phyloP scores from a whole-genome alignment of 805 yeast species.

The Isabelozyma pseudorhagii region DNA sequence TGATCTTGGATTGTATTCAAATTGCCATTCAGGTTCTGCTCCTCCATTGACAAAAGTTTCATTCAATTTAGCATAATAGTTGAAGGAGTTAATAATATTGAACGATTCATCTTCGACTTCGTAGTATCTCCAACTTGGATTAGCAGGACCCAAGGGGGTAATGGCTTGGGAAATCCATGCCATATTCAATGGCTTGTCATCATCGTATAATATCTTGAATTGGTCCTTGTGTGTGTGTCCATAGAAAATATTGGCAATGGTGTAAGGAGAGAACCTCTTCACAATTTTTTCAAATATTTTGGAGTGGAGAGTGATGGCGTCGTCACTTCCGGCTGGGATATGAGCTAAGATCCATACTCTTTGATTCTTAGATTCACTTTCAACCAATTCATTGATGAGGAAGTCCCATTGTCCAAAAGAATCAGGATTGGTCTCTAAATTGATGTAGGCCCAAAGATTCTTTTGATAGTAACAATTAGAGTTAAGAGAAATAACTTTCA shows the following conservation, averaged over 20 bases:
- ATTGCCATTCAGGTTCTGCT: constrained; percentile 59
- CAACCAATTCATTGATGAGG: constrained; percentile 58
- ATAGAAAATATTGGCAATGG: constrained; percentile 65
- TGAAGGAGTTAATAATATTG: constrained; percentile 56
- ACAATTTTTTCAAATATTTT: constrained; percentile 53
- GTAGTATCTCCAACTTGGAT: constrained; percentile 74
- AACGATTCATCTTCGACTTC: constrained; percentile 61
- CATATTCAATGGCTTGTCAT: constrained; percentile 46
- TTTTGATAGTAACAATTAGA: constrained; percentile 66
- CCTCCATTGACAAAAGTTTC: constrained; percentile 53
- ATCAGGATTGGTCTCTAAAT: constrained; percentile 54
- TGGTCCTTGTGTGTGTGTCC: constrained; percentile 75
- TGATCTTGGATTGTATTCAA: constrained; percentile 64
- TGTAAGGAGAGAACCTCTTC: constrained; percentile 64
- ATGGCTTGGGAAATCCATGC: constrained; percentile 68
- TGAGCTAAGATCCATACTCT: constrained; percentile 76
- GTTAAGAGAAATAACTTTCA: constrained; percentile 60
- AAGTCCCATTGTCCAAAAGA: constrained; percentile 62
- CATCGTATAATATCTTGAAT: constrained; percentile 53
- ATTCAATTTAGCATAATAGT: constrained; percentile 58
- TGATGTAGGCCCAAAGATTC: constrained; percentile 52
- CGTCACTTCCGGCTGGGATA: constrained; percentile 54
- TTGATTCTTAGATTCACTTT: constrained; percentile 53
- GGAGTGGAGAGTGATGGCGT: constrained; percentile 61
- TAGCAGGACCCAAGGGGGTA: constrained; percentile 56